Conservation (phyloP, 2,329 filamentous ascomycete species). For the Nothopassalora personata region DNA sequence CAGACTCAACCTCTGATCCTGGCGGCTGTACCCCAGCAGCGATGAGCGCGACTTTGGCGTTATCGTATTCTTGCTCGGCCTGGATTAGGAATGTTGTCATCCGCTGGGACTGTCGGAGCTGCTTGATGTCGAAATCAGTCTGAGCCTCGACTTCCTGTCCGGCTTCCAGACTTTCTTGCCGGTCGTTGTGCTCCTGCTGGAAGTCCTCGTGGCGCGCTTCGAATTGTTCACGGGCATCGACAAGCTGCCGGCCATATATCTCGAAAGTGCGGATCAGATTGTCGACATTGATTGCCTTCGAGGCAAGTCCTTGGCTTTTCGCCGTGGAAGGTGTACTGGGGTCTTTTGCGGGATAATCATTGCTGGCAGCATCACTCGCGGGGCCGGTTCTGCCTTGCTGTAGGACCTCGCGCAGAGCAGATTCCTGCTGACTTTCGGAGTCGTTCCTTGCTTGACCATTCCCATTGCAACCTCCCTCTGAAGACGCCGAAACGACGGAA, state of each 20-base stretch:
- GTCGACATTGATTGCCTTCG: not conserved
- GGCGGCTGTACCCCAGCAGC: slow-evolving; percentile 9
- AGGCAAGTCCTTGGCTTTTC: too few species aligned
- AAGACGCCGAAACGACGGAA: too few species aligned
- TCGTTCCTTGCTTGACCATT: too few species aligned
- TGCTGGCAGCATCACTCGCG: too few species aligned
- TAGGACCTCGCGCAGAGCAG: too few species aligned
- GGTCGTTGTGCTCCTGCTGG: not conserved
- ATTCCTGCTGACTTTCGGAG: too few species aligned
- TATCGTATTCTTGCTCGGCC: slow-evolving; percentile 15
- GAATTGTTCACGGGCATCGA: not conserved
- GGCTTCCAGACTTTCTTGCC: slow-evolving; percentile 1
- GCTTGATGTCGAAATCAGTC: slow-evolving; percentile 5
- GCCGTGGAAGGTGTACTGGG: too few species aligned
- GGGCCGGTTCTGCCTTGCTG: too few species aligned
- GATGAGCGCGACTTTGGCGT: slow-evolving; percentile 7
- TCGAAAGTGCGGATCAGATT: not conserved
- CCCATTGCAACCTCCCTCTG: too few species aligned
- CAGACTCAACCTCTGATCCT: slow-evolving; percentile 8
- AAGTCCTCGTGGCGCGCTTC: not conserved
- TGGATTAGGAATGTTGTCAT: slow-evolving; percentile 17
- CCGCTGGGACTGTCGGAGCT: slow-evolving; percentile 3
- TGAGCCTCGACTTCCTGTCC: slow-evolving; percentile 4
- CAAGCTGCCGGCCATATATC: not conserved
- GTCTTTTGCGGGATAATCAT: too few species aligned